These are phyloP conservation scores for Adansonia gregorii DNA, from an alignment of 441 rosid genomes.

Conservation along the genomic window DNA sequence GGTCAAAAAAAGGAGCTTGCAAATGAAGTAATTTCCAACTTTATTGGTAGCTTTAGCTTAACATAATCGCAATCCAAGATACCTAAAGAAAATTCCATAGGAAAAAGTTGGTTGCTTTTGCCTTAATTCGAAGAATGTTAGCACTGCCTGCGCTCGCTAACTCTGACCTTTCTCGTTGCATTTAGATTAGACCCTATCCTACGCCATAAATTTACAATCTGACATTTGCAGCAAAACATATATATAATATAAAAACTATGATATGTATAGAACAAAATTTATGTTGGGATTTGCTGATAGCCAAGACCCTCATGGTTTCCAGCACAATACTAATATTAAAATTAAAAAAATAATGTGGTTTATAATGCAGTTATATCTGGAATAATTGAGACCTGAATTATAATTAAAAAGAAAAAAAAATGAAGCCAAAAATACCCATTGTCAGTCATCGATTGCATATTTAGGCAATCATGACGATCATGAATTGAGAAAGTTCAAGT, in stretches of 20 bases:
- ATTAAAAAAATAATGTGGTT: background rate
- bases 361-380: background rate
- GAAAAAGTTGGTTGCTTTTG: constrained; percentile 40
- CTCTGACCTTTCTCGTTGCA: background rate
- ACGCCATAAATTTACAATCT: background rate
- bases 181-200: no score
- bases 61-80: constrained; percentile 47
- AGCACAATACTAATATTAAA: no score
- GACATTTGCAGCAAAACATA: background rate
- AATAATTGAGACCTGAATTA: background rate
- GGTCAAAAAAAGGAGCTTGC: constrained; percentile 19
- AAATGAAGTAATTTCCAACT: constrained; percentile 26
- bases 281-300: no score
- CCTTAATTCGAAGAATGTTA: constrained; percentile 42
- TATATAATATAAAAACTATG: no score
- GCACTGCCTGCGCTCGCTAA: background rate
- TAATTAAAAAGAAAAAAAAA: no score
- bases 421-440: background rate
- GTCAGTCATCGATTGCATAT: background rate
- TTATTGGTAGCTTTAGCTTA: constrained; percentile 29
- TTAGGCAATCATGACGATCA: background rate
- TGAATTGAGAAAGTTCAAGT: background rate
- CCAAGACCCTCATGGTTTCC: no score
- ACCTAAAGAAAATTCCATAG: background rate
- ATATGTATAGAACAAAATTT: no score